Evolutionary conservation across 2,329 filamentous ascomycete species (phyloP).

Genomic region (Monilinia aucupariae): DNA sequence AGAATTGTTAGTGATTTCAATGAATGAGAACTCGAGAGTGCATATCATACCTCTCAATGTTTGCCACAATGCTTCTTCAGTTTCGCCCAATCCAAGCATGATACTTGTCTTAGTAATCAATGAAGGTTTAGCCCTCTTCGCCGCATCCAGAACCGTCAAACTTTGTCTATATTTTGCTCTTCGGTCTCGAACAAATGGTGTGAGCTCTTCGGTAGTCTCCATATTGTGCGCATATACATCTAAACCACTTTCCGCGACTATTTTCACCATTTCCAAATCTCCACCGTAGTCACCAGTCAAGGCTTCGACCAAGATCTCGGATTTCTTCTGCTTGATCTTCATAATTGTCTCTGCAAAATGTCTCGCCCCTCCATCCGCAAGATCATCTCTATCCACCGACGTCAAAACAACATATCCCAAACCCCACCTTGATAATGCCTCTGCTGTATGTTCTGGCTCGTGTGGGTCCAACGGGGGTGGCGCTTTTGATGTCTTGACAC

Average conservation of each 20-base stretch:
- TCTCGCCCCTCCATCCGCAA: constrained; percentile 77
- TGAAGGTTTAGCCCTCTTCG: constrained; percentile 66
- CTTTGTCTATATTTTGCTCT: constrained; percentile 86
- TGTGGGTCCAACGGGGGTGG: constrained; percentile 83
- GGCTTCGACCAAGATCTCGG: constrained; percentile 73
- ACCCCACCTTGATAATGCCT: constrained; percentile 88
- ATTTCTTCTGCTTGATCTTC: constrained; percentile 82
- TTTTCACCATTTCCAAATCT: constrained; percentile 76
- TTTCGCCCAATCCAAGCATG: constrained; percentile 94
- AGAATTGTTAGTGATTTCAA: constrained; percentile 18
- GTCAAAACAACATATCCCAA: constrained; percentile 94
- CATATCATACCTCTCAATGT: constrained; percentile 58
- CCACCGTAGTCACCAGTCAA: constrained; percentile 84
- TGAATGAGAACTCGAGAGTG: neutral
- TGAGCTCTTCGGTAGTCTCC: constrained; percentile 88
- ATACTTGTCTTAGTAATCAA: constrained; percentile 98
- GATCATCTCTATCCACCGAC: constrained; percentile 86
- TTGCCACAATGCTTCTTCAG: constrained; percentile 76
- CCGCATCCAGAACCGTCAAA: constrained; percentile 70
- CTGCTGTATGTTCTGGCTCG: constrained; percentile 93
- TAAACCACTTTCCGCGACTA: constrained; percentile 81
- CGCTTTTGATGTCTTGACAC: constrained; percentile 78
- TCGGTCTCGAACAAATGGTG: constrained; percentile 83
- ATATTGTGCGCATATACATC: constrained; percentile 98
- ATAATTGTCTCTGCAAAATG: constrained; percentile 94